Conservation (phyloP, 1,284 basidiomycete species). For the Phellinidium pouzarii region DNA sequence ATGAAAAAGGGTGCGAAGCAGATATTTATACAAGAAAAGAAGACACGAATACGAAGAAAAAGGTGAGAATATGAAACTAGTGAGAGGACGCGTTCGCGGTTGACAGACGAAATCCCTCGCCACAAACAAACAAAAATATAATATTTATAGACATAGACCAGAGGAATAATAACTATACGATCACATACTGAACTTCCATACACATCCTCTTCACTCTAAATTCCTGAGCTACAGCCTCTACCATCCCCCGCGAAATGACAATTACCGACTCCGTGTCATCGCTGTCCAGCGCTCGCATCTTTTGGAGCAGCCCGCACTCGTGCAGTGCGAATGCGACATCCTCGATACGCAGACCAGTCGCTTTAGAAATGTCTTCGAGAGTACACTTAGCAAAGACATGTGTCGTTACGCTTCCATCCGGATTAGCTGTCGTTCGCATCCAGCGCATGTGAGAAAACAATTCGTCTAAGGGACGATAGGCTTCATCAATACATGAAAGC, state of each 20-base stretch:
- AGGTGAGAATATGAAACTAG: no score
- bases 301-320: constrained; percentile 74
- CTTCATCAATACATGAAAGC: not conserved
- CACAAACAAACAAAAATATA: not conserved
- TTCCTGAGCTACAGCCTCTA: constrained; percentile 61
- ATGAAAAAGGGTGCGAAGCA: no score
- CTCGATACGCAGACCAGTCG: constrained; percentile 78
- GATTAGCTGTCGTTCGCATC: constrained; percentile 48
- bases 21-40: constrained; percentile 1
- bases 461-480: constrained; percentile 28
- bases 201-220: constrained; percentile 55
- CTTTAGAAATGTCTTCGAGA: constrained; percentile 65
- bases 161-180: constrained; percentile 4
- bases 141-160: not conserved
- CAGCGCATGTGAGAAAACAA: constrained; percentile 41
- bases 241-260: constrained; percentile 63
- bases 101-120: not conserved
- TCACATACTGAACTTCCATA: constrained; percentile 8
- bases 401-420: constrained; percentile 60
- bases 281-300: constrained; percentile 24
- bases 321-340: constrained; percentile 85
- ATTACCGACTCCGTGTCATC: constrained; percentile 36
- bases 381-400: constrained; percentile 62
- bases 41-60: not conserved
- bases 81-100: not conserved